A percentile compares a stretch with the other conserved stretches of the same genome.
Evolutionary conservation across 1,284 basidiomycete species (phyloP).

Genomic region (Abortiporus biennis): DNA sequence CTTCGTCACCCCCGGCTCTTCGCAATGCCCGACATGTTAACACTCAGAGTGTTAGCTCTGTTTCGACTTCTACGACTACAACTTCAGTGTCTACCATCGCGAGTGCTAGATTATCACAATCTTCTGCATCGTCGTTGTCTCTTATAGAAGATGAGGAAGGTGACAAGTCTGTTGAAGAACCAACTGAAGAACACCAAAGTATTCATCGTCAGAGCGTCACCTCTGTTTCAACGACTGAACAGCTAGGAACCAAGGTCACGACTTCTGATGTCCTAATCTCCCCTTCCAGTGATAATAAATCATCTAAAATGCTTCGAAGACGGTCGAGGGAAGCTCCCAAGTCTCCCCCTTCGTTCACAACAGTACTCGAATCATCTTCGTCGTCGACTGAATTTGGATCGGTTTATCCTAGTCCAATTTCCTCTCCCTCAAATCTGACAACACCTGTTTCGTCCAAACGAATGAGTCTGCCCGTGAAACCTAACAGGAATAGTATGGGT

Average conservation of each 20-base stretch:
- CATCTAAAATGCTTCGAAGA: slow-evolving; percentile 3
- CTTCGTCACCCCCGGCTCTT: slow-evolving; percentile 6
- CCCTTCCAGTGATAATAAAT: background rate
- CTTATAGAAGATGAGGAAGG: slow-evolving; percentile 11
- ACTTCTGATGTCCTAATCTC: slow-evolving; percentile 3
- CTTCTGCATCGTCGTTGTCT: slow-evolving; percentile 28
- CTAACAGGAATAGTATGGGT: too few relatives aligned
- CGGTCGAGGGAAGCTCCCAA: slow-evolving; percentile 6
- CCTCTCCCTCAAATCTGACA: background rate
- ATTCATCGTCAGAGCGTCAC: background rate
- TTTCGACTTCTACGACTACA: slow-evolving; percentile 21
- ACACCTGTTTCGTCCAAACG: background rate
- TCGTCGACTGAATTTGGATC: background rate
- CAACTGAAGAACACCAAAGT: slow-evolving; percentile 13
- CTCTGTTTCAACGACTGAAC: slow-evolving; percentile 5
- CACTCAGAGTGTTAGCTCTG: slow-evolving; percentile 21
- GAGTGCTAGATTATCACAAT: slow-evolving; percentile 37
- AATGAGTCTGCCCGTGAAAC: background rate
- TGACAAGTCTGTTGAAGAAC: slow-evolving; percentile 31
- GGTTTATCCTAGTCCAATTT: background rate
- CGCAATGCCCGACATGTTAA: slow-evolving; percentile 13
- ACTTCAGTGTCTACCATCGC: slow-evolving; percentile 12
- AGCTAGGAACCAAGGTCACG: slow-evolving; percentile 4
- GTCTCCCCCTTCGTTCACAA: background rate
- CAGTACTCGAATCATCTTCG: background rate